A percentile compares a stretch with the other conserved stretches of the same genome.
phyloP scores from a whole-genome alignment of 2,329 filamentous ascomycete species.

The Lasiodiplodia sp. region DNA sequence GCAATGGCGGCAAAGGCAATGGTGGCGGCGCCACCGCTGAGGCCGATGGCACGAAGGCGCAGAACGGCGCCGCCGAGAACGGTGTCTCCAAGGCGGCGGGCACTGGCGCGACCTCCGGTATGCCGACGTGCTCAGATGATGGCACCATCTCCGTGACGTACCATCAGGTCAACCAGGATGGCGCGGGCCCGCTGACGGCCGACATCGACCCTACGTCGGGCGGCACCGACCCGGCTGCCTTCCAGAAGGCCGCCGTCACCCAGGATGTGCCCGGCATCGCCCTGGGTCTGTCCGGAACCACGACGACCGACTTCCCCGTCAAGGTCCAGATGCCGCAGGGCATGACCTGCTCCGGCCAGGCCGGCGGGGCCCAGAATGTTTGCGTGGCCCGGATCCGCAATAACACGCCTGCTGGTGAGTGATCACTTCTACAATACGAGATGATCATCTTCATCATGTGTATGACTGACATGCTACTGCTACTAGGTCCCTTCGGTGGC shows the following conservation, averaged over 20 bases:
- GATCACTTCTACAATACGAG: neutral
- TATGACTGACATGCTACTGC: neutral
- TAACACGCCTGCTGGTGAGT: slow-evolving; percentile 56
- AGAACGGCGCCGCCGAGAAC: slow-evolving; percentile 57
- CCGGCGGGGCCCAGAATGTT: slow-evolving; percentile 66
- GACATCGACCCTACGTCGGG: slow-evolving; percentile 69
- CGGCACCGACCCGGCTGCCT: slow-evolving; percentile 66
- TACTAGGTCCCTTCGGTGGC: slow-evolving; percentile 69
- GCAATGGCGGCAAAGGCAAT: slow-evolving; percentile 34
- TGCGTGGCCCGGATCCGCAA: slow-evolving; percentile 72
- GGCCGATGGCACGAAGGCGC: slow-evolving; percentile 57
- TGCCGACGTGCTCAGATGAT: slow-evolving; percentile 68
- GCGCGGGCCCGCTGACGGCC: slow-evolving; percentile 69
- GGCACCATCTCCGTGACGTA: slow-evolving; percentile 70
- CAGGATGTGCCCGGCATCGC: slow-evolving; percentile 67
- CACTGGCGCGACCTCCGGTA: slow-evolving; percentile 59
- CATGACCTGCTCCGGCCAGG: slow-evolving; percentile 69
- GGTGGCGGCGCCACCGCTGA: slow-evolving; percentile 35
- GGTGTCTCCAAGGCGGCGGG: slow-evolving; percentile 64
- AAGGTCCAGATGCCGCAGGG: slow-evolving; percentile 70
- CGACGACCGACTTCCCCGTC: slow-evolving; percentile 70
- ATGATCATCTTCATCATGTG: neutral
- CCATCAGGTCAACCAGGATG: slow-evolving; percentile 74
- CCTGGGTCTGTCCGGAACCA: slow-evolving; percentile 66
- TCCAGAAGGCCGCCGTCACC: slow-evolving; percentile 65